Evolutionary conservation across 805 yeast species (phyloP).

Genomic region (Starmerella khaoyaiensis): DNA sequence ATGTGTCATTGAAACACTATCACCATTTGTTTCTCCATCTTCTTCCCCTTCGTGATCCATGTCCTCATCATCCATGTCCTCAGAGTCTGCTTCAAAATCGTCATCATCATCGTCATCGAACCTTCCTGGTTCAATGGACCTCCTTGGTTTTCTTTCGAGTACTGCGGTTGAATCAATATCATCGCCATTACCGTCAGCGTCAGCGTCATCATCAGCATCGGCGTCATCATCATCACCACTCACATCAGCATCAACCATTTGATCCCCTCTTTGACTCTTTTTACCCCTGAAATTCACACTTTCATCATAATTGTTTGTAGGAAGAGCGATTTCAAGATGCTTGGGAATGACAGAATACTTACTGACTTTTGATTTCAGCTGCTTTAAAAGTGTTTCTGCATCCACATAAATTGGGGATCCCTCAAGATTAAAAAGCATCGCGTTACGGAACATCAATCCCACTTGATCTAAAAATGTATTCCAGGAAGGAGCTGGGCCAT

Average conservation of each 20-base stretch:
- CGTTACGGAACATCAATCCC: slow-evolving; percentile 59
- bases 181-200: slow-evolving; percentile 23
- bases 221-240: slow-evolving; percentile 19
- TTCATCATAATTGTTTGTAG: neutral
- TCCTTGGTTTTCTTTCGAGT: slow-evolving; percentile 20
- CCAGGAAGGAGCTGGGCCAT: slow-evolving; percentile 41
- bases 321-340: slow-evolving; percentile 14
- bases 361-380: slow-evolving; percentile 30
- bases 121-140: no score
- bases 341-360: slow-evolving; percentile 19
- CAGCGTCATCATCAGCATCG: slow-evolving; percentile 23
- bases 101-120: slow-evolving; percentile 24
- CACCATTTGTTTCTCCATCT: slow-evolving; percentile 3
- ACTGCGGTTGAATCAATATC: slow-evolving; percentile 14
- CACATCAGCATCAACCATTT: no score
- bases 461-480: slow-evolving; percentile 48
- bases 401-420: slow-evolving; percentile 60
- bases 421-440: slow-evolving; percentile 63
- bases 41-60: slow-evolving; percentile 10
- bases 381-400: slow-evolving; percentile 45
- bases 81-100: slow-evolving; percentile 22
- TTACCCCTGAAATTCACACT: no score
- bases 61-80: slow-evolving; percentile 22
- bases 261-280: no score
- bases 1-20: no score